phyloP scores from a whole-genome alignment of 306 rosid genomes.

The Cucurbita argyrosperma region DNA sequence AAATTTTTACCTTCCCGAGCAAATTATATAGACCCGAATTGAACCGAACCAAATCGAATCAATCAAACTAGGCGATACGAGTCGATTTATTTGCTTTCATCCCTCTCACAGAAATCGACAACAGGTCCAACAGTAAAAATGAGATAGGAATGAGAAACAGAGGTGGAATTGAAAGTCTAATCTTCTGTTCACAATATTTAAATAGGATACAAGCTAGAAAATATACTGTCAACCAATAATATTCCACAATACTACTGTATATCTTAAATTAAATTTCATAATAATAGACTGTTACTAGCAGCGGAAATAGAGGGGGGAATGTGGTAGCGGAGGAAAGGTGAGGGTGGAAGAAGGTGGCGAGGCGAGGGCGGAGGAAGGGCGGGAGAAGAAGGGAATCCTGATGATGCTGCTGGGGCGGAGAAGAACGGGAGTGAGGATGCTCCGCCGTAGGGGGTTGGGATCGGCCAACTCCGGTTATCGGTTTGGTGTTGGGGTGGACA shows the following conservation, averaged over 20 bases:
- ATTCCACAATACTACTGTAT: too few species aligned
- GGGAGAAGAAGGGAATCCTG: conserved; percentile 85
- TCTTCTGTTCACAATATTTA: too few species aligned
- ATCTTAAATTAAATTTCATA: too few species aligned
- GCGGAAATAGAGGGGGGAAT: neutral
- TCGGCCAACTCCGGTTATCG: conserved; percentile 45
- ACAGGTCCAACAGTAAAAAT: neutral
- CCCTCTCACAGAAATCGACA: neutral
- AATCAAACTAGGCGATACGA: neutral
- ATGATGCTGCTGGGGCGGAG: conserved; percentile 99
- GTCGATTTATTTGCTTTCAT: neutral
- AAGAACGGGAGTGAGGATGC: conserved; percentile 38
- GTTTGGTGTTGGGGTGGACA: conserved; percentile 24
- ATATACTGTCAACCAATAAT: too few species aligned
- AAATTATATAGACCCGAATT: too few species aligned
- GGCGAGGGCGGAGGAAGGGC: conserved; percentile 14
- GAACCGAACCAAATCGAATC: too few species aligned
- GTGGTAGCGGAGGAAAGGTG: conserved; percentile 18
- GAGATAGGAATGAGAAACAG: neutral
- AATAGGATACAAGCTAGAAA: too few species aligned
- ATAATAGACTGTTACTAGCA: neutral
- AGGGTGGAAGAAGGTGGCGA: conserved; percentile 12
- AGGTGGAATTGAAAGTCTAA: too few species aligned
- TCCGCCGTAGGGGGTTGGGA: conserved; percentile 36
- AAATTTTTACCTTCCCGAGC: too few species aligned